Base-by-base conservation (phyloP, 495 filamentous ascomycete genomes). In the Aspergillus saccharolyticus region DNA sequence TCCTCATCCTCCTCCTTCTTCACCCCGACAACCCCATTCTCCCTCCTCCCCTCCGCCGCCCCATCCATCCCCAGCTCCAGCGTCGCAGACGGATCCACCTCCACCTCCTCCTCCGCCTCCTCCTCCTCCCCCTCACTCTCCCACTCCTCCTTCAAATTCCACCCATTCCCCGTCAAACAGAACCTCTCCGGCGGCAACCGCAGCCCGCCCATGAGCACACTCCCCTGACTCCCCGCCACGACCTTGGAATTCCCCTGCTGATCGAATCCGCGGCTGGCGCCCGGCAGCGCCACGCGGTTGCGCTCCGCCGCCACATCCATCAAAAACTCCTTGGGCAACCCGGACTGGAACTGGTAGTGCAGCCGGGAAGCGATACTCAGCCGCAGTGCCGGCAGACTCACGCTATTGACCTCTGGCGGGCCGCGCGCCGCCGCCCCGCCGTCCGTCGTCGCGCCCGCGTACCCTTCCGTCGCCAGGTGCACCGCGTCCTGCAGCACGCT, bases 131-230 rank as follows among this genome's bases (percentile, higher is more conserved):
- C 84, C 42, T 82, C 78, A 48, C 80, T 81, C 59, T 82, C 81
- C 89, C 89, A 96, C 54, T 85, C 82, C 51, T 91, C 89, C 68
- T 83, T 85, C 73, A 97, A 67, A 42, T 85, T 83, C 94, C 94
- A 98, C 56, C 84, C 84, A 17, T 82, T 78, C 0, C 94, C 94
- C 24, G 87, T 95, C 53, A 96, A 76, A 60, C 93, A 92, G 67
- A 96, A 97, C 67, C 89, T 79, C 83, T 98, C 94, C 55, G 87
- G 87, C 42, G 94, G 94, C 62, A 98, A 72, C 45, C 91, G 78
- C 55, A 94, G 83, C 15, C 94, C 94, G 73, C 83, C 76, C 69
- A 79, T 75, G 28, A 72, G 53, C 61, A 77, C 56, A 54, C 67
- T 69, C 4, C 33, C 33, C 56, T 74, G 72, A 45, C 69, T 66